These are phyloP conservation scores for Torulaspora delbrueckii DNA, from an alignment of 805 yeast genomes.

Conservation along the genomic window DNA sequence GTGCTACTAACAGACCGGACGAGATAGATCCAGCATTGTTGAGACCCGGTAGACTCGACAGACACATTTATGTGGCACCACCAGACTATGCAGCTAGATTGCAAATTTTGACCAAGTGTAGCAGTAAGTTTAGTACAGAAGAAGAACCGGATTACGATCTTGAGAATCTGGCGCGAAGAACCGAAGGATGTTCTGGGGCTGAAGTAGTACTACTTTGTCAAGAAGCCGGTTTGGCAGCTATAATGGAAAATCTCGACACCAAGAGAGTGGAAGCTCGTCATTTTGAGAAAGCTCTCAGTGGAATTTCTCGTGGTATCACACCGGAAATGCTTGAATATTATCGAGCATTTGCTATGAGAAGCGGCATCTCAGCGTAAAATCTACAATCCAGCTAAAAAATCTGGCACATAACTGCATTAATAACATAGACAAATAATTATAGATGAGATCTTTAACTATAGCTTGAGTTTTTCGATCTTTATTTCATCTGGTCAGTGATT, in stretches of 20 bases:
- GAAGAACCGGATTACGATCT: slow-evolving; percentile 43
- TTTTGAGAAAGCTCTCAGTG: slow-evolving; percentile 63
- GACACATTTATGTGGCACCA: slow-evolving; percentile 89
- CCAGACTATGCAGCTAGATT: slow-evolving; percentile 79
- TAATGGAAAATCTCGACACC: slow-evolving; percentile 68
- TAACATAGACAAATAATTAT: not conserved
- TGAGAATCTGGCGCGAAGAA: slow-evolving; percentile 49
- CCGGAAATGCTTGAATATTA: slow-evolving; percentile 79
- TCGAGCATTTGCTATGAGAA: slow-evolving; percentile 42
- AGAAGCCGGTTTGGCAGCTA: slow-evolving; percentile 93
- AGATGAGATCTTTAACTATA: too few species aligned
- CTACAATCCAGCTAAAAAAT: too few species aligned
- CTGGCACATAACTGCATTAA: not conserved
- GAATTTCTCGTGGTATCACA: slow-evolving; percentile 75
- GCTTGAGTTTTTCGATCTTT: not conserved
- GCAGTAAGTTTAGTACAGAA: slow-evolving; percentile 56
- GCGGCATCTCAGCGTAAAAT: slow-evolving; percentile 34
- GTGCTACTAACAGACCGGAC: slow-evolving; percentile 95
- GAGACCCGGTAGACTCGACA: slow-evolving; percentile 93
- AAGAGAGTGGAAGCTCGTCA: slow-evolving; percentile 54
- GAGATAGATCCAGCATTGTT: slow-evolving; percentile 87
- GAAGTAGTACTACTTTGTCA: slow-evolving; percentile 89
- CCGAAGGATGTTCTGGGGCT: slow-evolving; percentile 96
- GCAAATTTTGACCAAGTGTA: slow-evolving; percentile 69
- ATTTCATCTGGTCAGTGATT: not conserved